phyloP scores from a whole-genome alignment of 2,329 filamentous ascomycete species.

The Colletotrichum sp. region DNA sequence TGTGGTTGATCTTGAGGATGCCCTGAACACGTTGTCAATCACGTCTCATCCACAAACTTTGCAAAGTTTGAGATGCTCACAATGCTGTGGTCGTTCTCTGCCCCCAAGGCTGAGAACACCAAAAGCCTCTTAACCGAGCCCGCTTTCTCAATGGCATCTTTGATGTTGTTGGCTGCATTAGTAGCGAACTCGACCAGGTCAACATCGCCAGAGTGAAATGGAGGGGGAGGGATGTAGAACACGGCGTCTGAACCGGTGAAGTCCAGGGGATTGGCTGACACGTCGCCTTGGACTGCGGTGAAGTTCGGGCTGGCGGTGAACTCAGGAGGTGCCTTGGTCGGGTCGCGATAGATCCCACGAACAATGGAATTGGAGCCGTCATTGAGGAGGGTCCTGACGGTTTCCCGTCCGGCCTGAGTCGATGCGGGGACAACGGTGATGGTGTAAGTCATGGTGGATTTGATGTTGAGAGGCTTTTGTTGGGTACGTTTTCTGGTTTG shows the following conservation, averaged over 20 bases:
- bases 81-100: conserved; percentile 32
- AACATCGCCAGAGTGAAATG: conserved; percentile 27
- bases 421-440: conserved; percentile 37
- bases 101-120: conserved; percentile 31
- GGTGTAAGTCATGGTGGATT: conserved; percentile 26
- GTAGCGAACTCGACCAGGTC: conserved; percentile 30
- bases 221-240: conserved; percentile 37
- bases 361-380: conserved; percentile 16
- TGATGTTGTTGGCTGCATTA: conserved; percentile 27
- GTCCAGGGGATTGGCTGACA: conserved; percentile 28
- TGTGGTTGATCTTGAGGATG: conserved; percentile 26
- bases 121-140: conserved; percentile 27
- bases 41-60: rapidly evolving
- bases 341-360: conserved; percentile 34
- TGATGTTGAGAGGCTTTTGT: background rate
- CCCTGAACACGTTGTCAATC: conserved; percentile 21
- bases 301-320: conserved; percentile 32
- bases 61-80: conserved; percentile 21
- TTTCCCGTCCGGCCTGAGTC: conserved; percentile 32
- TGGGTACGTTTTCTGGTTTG: background rate
- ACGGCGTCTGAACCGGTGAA: conserved; percentile 34
- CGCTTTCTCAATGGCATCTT: conserved; percentile 23
- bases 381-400: conserved; percentile 30
- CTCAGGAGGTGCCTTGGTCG: conserved; percentile 31
- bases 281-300: conserved; percentile 32